Conservation (phyloP, 2,329 filamentous ascomycete species). For the Proliferodiscus dingleyae region DNA sequence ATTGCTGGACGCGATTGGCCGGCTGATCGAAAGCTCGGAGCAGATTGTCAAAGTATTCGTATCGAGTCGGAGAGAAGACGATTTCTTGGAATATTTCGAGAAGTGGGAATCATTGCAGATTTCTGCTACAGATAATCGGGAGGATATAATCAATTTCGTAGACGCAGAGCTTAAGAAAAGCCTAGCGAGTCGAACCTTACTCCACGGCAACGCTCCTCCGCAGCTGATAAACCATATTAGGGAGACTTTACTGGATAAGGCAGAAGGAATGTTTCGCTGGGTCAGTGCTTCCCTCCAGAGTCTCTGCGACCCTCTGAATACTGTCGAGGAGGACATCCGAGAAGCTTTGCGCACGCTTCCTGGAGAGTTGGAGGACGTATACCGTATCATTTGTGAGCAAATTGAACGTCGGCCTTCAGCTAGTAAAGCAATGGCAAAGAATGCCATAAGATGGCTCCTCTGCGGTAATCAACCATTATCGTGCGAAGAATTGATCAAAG, state of each 20-base stretch:
- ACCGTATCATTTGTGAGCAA: neutral
- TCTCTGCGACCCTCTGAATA: constrained; percentile 10
- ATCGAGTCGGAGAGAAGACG: constrained; percentile 8
- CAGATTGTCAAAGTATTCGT: constrained; percentile 11
- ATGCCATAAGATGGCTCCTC: too few species aligned
- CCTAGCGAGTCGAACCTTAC: neutral
- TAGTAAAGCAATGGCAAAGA: too few species aligned
- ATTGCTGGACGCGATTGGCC: constrained; percentile 3
- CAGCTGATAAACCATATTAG: neutral
- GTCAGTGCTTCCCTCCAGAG: constrained; percentile 12
- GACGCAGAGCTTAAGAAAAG: neutral
- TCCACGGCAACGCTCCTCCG: neutral
- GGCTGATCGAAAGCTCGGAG: constrained; percentile 1
- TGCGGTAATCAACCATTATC: too few species aligned
- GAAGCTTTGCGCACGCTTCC: constrained; percentile 5
- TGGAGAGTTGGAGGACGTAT: neutral
- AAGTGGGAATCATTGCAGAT: constrained; percentile 4
- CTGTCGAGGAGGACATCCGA: neutral
- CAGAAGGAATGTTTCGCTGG: constrained; percentile 12
- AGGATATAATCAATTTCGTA: constrained; percentile 6
- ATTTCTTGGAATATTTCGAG: constrained; percentile 2
- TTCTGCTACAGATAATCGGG: constrained; percentile 1
- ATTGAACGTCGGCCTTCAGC: too few species aligned
- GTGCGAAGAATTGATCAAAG: neutral
- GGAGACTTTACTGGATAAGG: neutral